These are phyloP conservation scores for Aphanomyces astaci DNA, from an alignment of 352 stramenopile genomes.

Conservation along the genomic window DNA sequence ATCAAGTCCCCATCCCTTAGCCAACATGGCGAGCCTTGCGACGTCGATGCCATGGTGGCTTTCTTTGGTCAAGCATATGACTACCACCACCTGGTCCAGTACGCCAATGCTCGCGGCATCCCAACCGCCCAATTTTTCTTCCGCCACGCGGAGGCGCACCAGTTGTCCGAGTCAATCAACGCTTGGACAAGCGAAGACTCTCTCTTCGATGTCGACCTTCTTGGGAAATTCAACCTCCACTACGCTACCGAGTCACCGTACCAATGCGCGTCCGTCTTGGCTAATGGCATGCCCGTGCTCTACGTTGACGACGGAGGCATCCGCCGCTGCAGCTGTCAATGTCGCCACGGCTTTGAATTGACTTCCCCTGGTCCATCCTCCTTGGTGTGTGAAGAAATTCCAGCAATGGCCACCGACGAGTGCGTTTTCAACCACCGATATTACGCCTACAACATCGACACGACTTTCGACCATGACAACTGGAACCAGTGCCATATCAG, in stretches of 20 bases:
- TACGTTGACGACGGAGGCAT: neutral
- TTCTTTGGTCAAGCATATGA: neutral
- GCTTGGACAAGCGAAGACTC: neutral
- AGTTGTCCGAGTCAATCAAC: neutral
- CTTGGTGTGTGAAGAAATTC: neutral
- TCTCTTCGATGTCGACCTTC: neutral
- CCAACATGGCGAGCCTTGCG: neutral
- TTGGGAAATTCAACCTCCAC: neutral
- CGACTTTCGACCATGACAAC: neutral
- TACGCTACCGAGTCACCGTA: neutral
- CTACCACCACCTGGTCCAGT: neutral
- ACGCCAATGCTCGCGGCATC: neutral
- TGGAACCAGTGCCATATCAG: conserved; percentile 5
- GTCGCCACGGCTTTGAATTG: neutral
- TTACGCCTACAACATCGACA: conserved; percentile 4
- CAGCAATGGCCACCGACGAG: neutral
- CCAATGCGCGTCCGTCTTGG: neutral
- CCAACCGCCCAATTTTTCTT: neutral
- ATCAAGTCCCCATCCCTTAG: neutral
- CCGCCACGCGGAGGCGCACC: neutral
- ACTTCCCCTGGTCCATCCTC: neutral
- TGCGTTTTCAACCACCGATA: neutral
- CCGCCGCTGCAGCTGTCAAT: neutral
- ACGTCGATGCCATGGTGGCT: neutral
- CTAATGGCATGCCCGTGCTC: neutral